Conservation (phyloP, 2,329 filamentous ascomycete genomes). For the Venturiaceae sp. region DNA sequence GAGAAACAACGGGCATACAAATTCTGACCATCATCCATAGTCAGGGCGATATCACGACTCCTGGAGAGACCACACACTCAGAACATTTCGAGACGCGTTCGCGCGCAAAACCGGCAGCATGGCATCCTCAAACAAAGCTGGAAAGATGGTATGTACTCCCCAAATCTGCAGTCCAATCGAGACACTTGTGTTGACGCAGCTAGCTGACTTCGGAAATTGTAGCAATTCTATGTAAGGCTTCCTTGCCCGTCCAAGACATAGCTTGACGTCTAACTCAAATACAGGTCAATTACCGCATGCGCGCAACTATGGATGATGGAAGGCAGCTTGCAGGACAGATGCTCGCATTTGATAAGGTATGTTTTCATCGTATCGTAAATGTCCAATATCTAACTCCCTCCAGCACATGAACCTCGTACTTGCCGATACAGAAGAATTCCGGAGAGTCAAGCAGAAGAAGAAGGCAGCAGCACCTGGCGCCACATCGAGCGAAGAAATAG, state of each 20-base stretch:
- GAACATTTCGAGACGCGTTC: constrained; percentile 21
- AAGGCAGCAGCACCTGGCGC: constrained; percentile 60
- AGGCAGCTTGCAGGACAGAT: constrained; percentile 97
- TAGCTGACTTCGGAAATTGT: constrained; percentile 29
- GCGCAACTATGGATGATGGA: constrained; percentile 88
- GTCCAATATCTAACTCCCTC: not conserved
- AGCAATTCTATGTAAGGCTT: constrained; percentile 56
- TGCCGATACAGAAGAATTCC: constrained; percentile 96
- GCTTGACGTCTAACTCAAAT: not conserved
- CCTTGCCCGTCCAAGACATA: constrained; percentile 8
- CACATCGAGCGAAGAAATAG: constrained; percentile 54
- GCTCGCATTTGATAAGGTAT: constrained; percentile 95
- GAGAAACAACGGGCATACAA: not conserved
- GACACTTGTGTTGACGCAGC: constrained; percentile 31
- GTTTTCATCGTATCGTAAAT: constrained; percentile 1
- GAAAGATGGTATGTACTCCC: constrained; percentile 84
- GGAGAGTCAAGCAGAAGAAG: constrained; percentile 68
- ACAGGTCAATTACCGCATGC: constrained; percentile 99
- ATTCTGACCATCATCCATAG: not conserved
- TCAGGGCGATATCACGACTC: not conserved
- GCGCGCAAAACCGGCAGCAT: constrained; percentile 30
- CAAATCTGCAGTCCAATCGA: constrained; percentile 40
- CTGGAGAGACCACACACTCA: not conserved
- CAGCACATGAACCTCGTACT: constrained; percentile 99
- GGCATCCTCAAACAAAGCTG: constrained; percentile 69